phyloP scores from a whole-genome alignment of 2,329 filamentous ascomycete species.

The Beauveria caledonica region DNA sequence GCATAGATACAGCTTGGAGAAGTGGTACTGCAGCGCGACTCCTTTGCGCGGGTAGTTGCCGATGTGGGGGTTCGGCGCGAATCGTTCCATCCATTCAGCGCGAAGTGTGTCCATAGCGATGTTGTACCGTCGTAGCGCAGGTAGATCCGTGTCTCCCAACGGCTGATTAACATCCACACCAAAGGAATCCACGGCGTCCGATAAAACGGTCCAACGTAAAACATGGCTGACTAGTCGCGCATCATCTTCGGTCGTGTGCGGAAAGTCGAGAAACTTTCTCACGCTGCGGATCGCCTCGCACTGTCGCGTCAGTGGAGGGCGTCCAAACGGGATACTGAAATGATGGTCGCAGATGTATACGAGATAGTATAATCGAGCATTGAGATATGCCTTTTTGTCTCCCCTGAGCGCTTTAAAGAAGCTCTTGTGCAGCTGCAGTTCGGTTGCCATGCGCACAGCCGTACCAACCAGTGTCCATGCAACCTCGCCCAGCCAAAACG shows the following conservation, averaged over 20 bases:
- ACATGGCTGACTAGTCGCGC: constrained; percentile 17
- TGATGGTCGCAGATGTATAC: constrained; percentile 26
- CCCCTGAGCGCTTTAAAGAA: constrained; percentile 40
- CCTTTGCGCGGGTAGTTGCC: constrained; percentile 13
- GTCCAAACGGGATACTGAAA: constrained; percentile 25
- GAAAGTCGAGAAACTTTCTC: constrained; percentile 20
- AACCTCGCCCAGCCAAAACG: constrained; percentile 55
- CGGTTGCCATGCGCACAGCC: constrained; percentile 49
- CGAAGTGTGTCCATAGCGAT: constrained; percentile 13
- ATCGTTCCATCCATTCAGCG: constrained; percentile 9
- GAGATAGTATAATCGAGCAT: constrained; percentile 50
- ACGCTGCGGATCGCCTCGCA: constrained; percentile 16
- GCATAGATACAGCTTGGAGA: constrained; percentile 13
- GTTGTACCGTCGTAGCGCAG: constrained; percentile 10
- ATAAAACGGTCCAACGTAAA: constrained; percentile 11
- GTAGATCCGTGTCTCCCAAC: constrained; percentile 11
- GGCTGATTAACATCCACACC: constrained; percentile 11
- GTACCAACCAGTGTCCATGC: constrained; percentile 54
- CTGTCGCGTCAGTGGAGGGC: constrained; percentile 22
- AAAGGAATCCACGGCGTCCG: constrained; percentile 12
- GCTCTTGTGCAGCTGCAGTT: constrained; percentile 46
- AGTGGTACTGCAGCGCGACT: constrained; percentile 13
- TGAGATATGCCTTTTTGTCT: constrained; percentile 40
- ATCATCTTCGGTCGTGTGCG: constrained; percentile 17
- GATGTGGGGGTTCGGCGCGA: constrained; percentile 10